These are phyloP conservation scores for Phoma herbarum DNA, from an alignment of 2,329 filamentous ascomycete genomes.

Conservation along the genomic window DNA sequence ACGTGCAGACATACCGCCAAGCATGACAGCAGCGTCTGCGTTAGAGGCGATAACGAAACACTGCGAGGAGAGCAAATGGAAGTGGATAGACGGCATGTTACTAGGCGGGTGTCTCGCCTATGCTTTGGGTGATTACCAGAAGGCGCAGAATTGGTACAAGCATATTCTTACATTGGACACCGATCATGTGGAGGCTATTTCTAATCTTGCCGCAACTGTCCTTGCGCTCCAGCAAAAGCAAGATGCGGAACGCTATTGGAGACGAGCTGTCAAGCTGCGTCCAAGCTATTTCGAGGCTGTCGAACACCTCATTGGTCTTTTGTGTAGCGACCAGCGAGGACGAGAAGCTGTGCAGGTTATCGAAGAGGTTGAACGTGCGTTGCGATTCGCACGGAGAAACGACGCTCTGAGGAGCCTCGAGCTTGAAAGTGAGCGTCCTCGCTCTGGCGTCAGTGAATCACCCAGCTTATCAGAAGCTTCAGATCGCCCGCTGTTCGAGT, in stretches of 20 bases:
- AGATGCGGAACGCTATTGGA: slow-evolving; percentile 88
- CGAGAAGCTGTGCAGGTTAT: slow-evolving; percentile 89
- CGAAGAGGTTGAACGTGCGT: slow-evolving; percentile 78
- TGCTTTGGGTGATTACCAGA: slow-evolving; percentile 83
- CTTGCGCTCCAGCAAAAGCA: slow-evolving; percentile 82
- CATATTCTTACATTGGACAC: slow-evolving; percentile 69
- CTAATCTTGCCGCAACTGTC: slow-evolving; percentile 89
- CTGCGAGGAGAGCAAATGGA: slow-evolving; percentile 53
- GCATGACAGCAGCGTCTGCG: slow-evolving; percentile 49
- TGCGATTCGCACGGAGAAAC: slow-evolving; percentile 62
- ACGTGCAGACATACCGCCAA: slow-evolving; percentile 43
- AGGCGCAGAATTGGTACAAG: slow-evolving; percentile 77
- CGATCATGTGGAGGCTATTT: slow-evolving; percentile 87
- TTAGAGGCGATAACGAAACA: slow-evolving; percentile 49
- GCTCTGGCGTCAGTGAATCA: slow-evolving; percentile 65
- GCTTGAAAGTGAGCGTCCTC: slow-evolving; percentile 67
- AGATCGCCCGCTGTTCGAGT: slow-evolving; percentile 66
- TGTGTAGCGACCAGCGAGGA: slow-evolving; percentile 82
- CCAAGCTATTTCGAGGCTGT: slow-evolving; percentile 94
- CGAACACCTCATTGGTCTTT: slow-evolving; percentile 87
- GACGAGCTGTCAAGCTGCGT: slow-evolving; percentile 79
- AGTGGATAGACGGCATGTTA: slow-evolving; percentile 91
- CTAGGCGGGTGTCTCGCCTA: slow-evolving; percentile 92
- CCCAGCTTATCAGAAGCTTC: slow-evolving; percentile 63
- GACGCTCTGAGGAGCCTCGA: slow-evolving; percentile 61